Percentiles rank a stretch among this genome's conserved stretches.
Evolutionary conservation across 148 eudicot species (phyloP).

Genomic region (Chenopodium suecicum): DNA sequence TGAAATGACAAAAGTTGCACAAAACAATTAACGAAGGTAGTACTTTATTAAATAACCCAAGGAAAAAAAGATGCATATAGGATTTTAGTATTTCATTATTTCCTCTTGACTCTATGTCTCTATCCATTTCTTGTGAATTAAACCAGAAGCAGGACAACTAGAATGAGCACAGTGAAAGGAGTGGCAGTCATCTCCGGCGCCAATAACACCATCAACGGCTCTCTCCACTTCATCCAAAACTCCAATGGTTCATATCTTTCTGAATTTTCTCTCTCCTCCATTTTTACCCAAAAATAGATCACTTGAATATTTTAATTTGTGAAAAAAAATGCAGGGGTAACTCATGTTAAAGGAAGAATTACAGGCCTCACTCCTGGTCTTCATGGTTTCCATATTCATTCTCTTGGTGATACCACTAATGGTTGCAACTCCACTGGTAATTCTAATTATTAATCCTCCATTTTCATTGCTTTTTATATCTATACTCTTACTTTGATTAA

Average conservation of each 20-base stretch:
- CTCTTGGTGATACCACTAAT: slow-evolving; percentile 90
- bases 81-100: too few species aligned
- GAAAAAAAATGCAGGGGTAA: slow-evolving; percentile 39
- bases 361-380: slow-evolving; percentile 71
- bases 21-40: too few species aligned
- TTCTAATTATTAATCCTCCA: not conserved
- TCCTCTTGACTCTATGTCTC: not conserved
- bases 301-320: too few species aligned
- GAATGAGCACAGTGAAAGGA: slow-evolving; percentile 51
- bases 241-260: slow-evolving; percentile 36
- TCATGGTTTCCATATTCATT: slow-evolving; percentile 90
- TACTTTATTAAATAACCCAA: too few species aligned
- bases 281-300: not conserved
- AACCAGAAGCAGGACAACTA: not conserved
- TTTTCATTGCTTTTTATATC: not conserved
- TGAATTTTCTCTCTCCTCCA: slow-evolving; percentile 9
- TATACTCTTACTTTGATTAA: too few species aligned
- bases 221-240: slow-evolving; percentile 61
- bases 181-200: slow-evolving; percentile 74
- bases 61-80: too few species aligned
- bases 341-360: slow-evolving; percentile 64
- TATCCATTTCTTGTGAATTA: not conserved
- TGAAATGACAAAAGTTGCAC: too few species aligned
- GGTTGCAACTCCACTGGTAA: slow-evolving; percentile 92
- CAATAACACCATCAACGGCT: slow-evolving; percentile 49